Evolutionary conservation across 2,329 filamentous ascomycete genomes (phyloP).

Genomic region (Ascochyta pisi): DNA sequence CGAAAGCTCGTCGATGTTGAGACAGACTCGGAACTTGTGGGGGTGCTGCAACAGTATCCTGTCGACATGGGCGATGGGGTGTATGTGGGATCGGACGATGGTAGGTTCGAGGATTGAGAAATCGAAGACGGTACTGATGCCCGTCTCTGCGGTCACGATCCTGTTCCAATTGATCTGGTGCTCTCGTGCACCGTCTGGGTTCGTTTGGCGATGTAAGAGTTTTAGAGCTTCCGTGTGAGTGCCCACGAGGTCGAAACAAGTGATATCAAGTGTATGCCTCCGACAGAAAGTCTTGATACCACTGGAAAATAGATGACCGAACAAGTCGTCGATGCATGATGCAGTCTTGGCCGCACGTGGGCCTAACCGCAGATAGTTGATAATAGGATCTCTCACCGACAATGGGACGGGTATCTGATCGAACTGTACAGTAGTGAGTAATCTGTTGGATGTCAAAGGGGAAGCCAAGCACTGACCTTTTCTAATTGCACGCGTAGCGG

Average conservation of each 20-base stretch:
- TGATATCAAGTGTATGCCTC: constrained; percentile 52
- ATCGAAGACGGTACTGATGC: constrained; percentile 66
- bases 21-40: constrained; percentile 63
- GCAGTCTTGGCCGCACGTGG: constrained; percentile 61
- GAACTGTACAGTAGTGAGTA: constrained; percentile 49
- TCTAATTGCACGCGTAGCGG: constrained; percentile 65
- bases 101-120: constrained; percentile 65
- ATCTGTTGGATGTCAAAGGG: background rate
- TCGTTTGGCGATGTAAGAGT: background rate
- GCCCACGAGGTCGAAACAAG: constrained; percentile 61
- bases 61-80: constrained; percentile 65
- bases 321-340: constrained; percentile 63
- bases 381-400: constrained; percentile 62
- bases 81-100: constrained; percentile 62
- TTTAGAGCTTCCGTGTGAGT: constrained; percentile 62
- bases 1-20: constrained; percentile 68
- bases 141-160: constrained; percentile 62
- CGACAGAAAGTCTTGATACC: constrained; percentile 60
- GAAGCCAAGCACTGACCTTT: constrained; percentile 19
- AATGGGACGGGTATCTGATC: constrained; percentile 63
- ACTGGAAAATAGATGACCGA: constrained; percentile 64
- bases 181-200: constrained; percentile 17
- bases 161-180: constrained; percentile 55
- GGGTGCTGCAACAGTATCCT: constrained; percentile 63
- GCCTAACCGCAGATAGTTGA: constrained; percentile 64